A percentile compares a stretch with the other conserved stretches of the same genome.
phyloP scores from a whole-genome alignment of 768 basidiomycete genomes.

The Candolleomyces efflorescens region DNA sequence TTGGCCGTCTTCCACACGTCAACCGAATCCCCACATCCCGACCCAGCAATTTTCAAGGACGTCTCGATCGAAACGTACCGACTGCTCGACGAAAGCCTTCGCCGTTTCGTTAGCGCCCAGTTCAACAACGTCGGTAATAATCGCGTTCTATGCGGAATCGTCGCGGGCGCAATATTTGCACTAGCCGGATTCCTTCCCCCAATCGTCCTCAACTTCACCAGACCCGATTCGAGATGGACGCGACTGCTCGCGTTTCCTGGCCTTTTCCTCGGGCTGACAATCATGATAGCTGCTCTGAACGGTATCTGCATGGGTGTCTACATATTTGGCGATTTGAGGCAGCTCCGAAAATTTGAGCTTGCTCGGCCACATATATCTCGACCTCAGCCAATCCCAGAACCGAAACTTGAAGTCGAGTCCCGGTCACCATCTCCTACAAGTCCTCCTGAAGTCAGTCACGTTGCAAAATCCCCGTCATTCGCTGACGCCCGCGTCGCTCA shows the following conservation, averaged over 20 bases:
- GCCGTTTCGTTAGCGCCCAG: slow-evolving; percentile 64
- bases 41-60: slow-evolving; percentile 59
- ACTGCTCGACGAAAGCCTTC: slow-evolving; percentile 61
- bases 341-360: slow-evolving; percentile 77
- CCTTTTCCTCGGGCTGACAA: slow-evolving; percentile 63
- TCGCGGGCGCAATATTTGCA: slow-evolving; percentile 52
- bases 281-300: slow-evolving; percentile 59
- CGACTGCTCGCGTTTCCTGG: slow-evolving; percentile 61
- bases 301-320: slow-evolving; percentile 79
- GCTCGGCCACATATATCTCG: slow-evolving; percentile 60
- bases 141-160: slow-evolving; percentile 65
- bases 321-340: slow-evolving; percentile 74
- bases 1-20: slow-evolving; percentile 55
- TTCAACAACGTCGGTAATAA: slow-evolving; percentile 69
- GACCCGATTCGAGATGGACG: slow-evolving; percentile 47
- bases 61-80: slow-evolving; percentile 53
- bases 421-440: slow-evolving; percentile 13
- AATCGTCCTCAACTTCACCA: slow-evolving; percentile 42
- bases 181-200: slow-evolving; percentile 47
- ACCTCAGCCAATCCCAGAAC: slow-evolving; percentile 32
- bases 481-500: slow-evolving; percentile 4
- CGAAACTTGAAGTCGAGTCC: slow-evolving; percentile 13
- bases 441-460: slow-evolving; percentile 11
- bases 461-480: slow-evolving; percentile 6
- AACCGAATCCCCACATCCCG: slow-evolving; percentile 49